These are phyloP conservation scores for Osmanthus fragrans DNA, from an alignment of 257 asterid genomes.

Conservation along the genomic window DNA sequence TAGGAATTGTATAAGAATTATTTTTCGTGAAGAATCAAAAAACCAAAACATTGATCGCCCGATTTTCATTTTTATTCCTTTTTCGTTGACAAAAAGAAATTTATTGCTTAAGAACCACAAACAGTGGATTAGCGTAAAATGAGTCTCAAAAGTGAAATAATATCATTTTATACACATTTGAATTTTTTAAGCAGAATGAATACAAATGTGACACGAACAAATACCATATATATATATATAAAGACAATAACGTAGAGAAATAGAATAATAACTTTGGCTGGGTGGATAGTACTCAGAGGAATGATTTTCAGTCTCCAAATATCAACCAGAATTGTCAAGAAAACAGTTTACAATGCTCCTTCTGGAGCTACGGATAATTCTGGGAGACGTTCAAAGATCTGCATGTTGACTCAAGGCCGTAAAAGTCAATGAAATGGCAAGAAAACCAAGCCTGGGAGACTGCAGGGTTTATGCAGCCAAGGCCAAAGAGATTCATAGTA, in stretches of 20 bases:
- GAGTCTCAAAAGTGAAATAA: not conserved
- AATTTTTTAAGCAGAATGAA: not conserved
- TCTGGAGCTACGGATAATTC: not conserved
- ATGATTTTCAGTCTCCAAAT: not conserved
- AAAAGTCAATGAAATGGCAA: not conserved
- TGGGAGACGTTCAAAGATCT: not conserved
- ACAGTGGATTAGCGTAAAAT: not conserved
- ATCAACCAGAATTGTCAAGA: not conserved
- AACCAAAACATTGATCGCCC: not conserved
- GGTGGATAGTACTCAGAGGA: not conserved
- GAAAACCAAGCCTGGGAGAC: not conserved
- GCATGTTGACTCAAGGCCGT: not conserved
- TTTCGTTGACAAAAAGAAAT: not conserved
- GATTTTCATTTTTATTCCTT: no score
- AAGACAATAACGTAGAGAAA: not conserved
- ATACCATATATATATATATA: not conserved
- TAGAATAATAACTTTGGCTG: not conserved
- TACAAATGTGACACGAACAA: not conserved
- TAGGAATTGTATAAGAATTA: not conserved
- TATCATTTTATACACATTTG: no score
- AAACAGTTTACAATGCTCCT: not conserved
- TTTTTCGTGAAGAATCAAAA: not conserved
- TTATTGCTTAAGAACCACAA: not conserved
- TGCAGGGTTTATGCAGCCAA: not conserved
- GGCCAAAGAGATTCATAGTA: not conserved